Evolutionary conservation across 2,329 filamentous ascomycete species (phyloP), one percentile per base, ranked within the genome.

Genomic region (Colletotrichum plurivorum): DNA sequence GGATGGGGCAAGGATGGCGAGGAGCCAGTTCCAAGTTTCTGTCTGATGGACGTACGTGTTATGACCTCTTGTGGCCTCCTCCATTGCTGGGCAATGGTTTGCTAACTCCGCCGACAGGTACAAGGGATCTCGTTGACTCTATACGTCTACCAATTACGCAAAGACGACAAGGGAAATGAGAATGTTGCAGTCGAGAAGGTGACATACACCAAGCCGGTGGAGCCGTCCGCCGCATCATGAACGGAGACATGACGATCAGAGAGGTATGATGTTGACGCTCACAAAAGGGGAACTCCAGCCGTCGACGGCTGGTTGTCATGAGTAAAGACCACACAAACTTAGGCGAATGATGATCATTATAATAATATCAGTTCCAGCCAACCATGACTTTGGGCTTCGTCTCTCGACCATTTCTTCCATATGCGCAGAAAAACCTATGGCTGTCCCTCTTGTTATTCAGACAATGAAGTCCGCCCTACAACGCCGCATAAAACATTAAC

Each of bases 91-190:
- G 12, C 22, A 53, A 25, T 2, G 8, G 12, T 6, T 22, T 75
- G 56, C 75, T 78, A 52, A 78, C 67, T 63, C 18, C 63, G 54
- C 59, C 46, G 73, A 70, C 74, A 97, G 94, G 94, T 97, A 43
- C 95, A 98, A 88, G 95, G 95, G 39, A 97, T 98, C 78, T 97
- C 97, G 16, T 88, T 98, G 73, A 97, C 97, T 69, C 87, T 98
- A 57, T 98, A 98, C 80, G 95, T 98, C 61, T 98, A 98, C 79
- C 93, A 95, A 79, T 81, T 95, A 76, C 89, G 91, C 78, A 94
- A 92, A 77, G 92, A 94, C 75, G 90, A 88, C 65, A 91, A 93
- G 73, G 93, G 93, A 16, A 88, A 88, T 43, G 93, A 95, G 80
- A 94, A 91, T 69, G 93, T 95, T 53, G 92, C 91, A 16, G 93